Evolutionary conservation across 2,329 filamentous ascomycete species (phyloP), one percentile per base, ranked within the genome.

Genomic region (Pochonia chlamydosporia): DNA sequence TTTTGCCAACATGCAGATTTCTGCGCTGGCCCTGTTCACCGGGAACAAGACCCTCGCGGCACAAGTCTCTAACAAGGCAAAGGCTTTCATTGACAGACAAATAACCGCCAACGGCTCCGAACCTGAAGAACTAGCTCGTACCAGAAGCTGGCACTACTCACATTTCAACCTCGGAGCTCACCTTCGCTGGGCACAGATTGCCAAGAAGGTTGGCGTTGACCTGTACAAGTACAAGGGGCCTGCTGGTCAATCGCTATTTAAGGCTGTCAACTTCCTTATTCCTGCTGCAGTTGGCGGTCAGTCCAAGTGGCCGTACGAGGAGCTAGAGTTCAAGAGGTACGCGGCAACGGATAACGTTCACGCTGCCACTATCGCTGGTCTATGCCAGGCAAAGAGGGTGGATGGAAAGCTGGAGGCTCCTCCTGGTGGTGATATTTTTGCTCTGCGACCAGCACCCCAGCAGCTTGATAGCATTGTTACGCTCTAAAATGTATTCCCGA

Each of bases 111-210:
- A 59, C 45, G 59, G 59, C 13, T 56, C 51, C 2, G 53, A 56
- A 47, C 58, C 59, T 4, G 48, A 53, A 18, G 59, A 61, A 47
- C 55, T 59, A 21, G 43, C 40, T 9, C 56, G 59, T 36, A 61
- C 59, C 14, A 51, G 56, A 39, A 57, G 56, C 46, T 61, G 54
- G 46, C 59, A 61, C 50, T 61, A 60, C 51, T 54, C 56, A 21
- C 59, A 56, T 11, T 61, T 61, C 31, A 54, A 57, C 35, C 47
- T 61, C 11, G 50, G 49, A 39, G 31, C 53, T 44, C 39, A 50
- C 48, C 45, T 57, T 46, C 37, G 50, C 42, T 52, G 30, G 40
- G 52, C 48, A 9, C 43, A 51, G 24, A 51, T 59, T 16, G 56
- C 47, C 1, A 39, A 49, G 10, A 56, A 58, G 40, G 42, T 59